Conservation (phyloP, 2,329 filamentous ascomycete species). For the Botrytis elliptica region DNA sequence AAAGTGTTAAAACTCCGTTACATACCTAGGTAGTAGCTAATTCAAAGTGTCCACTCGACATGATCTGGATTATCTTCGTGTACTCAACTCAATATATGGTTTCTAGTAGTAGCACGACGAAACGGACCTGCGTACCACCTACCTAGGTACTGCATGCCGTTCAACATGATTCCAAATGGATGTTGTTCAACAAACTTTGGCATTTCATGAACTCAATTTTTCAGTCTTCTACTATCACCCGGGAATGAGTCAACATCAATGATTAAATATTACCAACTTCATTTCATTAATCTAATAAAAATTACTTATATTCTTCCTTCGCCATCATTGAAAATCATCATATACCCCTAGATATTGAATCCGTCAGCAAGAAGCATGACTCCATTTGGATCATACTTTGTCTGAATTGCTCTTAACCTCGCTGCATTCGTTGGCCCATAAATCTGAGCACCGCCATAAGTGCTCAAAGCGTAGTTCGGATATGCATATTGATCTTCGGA, state of each 20-base stretch:
- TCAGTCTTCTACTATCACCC: background rate
- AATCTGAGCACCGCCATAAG: constrained; percentile 25
- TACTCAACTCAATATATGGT: background rate
- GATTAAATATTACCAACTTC: background rate
- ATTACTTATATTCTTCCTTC: background rate
- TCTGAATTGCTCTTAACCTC: constrained; percentile 29
- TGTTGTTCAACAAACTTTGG: background rate
- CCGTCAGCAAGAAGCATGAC: constrained; percentile 35
- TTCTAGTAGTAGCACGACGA: background rate
- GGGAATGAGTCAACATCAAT: background rate
- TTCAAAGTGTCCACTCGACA: background rate
- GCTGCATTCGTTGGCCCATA: constrained; percentile 41
- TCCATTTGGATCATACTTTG: constrained; percentile 32
- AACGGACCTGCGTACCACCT: background rate
- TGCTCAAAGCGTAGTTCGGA: constrained; percentile 30
- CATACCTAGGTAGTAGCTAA: background rate
- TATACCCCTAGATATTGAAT: constrained; percentile 20
- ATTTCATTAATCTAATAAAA: background rate
- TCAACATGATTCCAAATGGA: background rate
- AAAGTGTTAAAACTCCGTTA: background rate
- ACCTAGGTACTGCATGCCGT: background rate
- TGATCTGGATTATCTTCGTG: background rate
- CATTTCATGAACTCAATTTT: background rate
- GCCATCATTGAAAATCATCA: background rate
- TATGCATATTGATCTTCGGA: constrained; percentile 27